Evolutionary conservation across 495 filamentous ascomycete species (phyloP).

Genomic region (Tuber brumale): DNA sequence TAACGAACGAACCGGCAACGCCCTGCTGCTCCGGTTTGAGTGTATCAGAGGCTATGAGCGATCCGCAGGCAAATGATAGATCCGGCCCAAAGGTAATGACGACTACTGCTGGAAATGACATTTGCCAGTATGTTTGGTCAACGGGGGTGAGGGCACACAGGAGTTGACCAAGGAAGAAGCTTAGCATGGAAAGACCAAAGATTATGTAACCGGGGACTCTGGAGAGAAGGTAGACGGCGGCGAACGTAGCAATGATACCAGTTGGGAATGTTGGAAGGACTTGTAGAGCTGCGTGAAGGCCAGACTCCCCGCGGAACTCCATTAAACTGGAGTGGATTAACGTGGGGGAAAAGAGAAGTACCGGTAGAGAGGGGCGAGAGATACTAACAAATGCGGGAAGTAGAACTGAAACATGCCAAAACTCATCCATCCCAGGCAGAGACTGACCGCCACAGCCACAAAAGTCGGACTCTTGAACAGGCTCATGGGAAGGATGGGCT

Average conservation of each 20-base stretch:
- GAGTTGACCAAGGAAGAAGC: slow-evolving; percentile 39
- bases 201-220: slow-evolving; percentile 52
- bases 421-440: slow-evolving; percentile 53
- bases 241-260: slow-evolving; percentile 50
- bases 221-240: slow-evolving; percentile 52
- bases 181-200: slow-evolving; percentile 48
- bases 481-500: slow-evolving; percentile 53
- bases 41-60: slow-evolving; percentile 54
- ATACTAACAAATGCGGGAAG: slow-evolving; percentile 47
- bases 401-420: slow-evolving; percentile 61
- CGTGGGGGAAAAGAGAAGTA: no score
- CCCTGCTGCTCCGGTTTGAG: slow-evolving; percentile 58
- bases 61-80: slow-evolving; percentile 55
- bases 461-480: slow-evolving; percentile 49
- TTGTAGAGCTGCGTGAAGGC: slow-evolving; percentile 49
- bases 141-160: slow-evolving; percentile 48
- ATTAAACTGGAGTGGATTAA: slow-evolving; percentile 41
- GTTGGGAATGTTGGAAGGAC: slow-evolving; percentile 46
- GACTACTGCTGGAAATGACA: slow-evolving; percentile 52
- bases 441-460: slow-evolving; percentile 53
- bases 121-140: slow-evolving; percentile 54
- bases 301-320: slow-evolving; percentile 46
- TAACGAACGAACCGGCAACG: slow-evolving; percentile 57
- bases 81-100: slow-evolving; percentile 60
- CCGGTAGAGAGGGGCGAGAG: neutral